Conservation (phyloP, 139 green algal genomes). For the Picochlorum sp. region DNA sequence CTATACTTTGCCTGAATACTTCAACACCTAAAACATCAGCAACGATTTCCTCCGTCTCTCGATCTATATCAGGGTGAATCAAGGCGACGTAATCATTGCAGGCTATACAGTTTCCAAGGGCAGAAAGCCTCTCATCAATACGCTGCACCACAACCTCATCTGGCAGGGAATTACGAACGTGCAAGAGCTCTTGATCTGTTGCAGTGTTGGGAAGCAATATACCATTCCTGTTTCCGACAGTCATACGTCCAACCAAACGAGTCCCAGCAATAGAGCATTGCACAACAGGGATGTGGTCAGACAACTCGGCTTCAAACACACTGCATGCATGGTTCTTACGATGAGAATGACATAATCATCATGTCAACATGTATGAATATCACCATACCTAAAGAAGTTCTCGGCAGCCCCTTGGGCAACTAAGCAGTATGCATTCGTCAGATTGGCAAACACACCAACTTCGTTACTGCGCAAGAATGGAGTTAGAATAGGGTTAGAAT, state of each 20-base stretch:
- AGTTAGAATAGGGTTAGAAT: background rate
- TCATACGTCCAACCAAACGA: conserved; percentile 88
- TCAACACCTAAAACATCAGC: conserved; percentile 97
- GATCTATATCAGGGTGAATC: conserved; percentile 96
- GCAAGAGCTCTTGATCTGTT: conserved; percentile 92
- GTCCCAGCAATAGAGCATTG: conserved; percentile 89
- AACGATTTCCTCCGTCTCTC: conserved; percentile 87
- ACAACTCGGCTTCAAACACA: conserved; percentile 93
- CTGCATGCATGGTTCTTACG: conserved; percentile 29
- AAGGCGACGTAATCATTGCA: conserved; percentile 98
- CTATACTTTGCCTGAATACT: conserved; percentile 96
- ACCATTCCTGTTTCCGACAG: conserved; percentile 94
- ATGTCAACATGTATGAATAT: background rate
- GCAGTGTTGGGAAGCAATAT: conserved; percentile 92
- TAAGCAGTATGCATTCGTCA: conserved; percentile 94
- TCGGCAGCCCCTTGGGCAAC: conserved; percentile 82
- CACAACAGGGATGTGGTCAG: conserved; percentile 94
- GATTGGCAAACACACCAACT: conserved; percentile 90
- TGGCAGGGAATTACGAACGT: conserved; percentile 94
- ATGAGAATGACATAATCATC: background rate
- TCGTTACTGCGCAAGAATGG: conserved; percentile 63
- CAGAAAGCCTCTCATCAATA: conserved; percentile 94
- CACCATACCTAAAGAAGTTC: conserved; percentile 89
- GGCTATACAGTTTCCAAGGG: conserved; percentile 95
- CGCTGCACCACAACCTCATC: conserved; percentile 96